Base-by-base conservation (phyloP, 1,139 yeast species). In the Geotrichum cucujoidarum region DNA sequence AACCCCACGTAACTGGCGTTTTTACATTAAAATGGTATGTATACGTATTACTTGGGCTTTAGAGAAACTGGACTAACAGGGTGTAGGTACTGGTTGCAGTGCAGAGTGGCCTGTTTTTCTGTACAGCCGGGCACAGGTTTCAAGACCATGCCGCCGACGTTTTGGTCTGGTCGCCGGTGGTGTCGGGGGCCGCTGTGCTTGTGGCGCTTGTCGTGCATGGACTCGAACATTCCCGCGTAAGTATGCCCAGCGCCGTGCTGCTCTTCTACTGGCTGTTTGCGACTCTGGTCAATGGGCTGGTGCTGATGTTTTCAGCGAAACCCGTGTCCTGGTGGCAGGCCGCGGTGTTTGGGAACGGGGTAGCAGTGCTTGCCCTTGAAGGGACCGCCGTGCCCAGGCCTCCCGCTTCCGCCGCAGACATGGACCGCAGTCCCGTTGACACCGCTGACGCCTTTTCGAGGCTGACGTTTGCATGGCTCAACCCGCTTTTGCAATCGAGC, bases 391-490 rank as follows among this genome's bases (percentile, higher is more conserved):
- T n/a, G n/a, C n/a, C n/a, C n/a, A n/a, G n/a, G n/a, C 75, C 64
- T 54, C 73, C 67, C 63, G 79, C 63, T 40, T 60, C 70, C 14
- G 64, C 70, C 17, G 65, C 73, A 16, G 69, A 67, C 31, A 57
- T 61, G 33, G 63, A 64, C 36, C 55, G 65, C 45, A 78, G 75
- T 55, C 95, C 97, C 2, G 81, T 77, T 54, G 97, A 90, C 59
- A 69, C 69, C 32, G 95, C 99, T 11, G 85, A 90, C 61, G 69
- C 89, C 21, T 89, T 90, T 60, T 80, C 95, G 16, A 75, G 78
- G 53, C 71, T 94, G 51, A 81, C 95, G 0, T 92, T 92, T 65
- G 72, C 80, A 36, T 92, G 99, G 99, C 85, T 92, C 95, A 79
- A 90, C 2, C 86, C 83, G 4, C 72, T 92, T 61, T 90, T 92